Evolutionary conservation across 2,329 filamentous ascomycete species (phyloP).

Genomic region (Colletotrichum coccodes): DNA sequence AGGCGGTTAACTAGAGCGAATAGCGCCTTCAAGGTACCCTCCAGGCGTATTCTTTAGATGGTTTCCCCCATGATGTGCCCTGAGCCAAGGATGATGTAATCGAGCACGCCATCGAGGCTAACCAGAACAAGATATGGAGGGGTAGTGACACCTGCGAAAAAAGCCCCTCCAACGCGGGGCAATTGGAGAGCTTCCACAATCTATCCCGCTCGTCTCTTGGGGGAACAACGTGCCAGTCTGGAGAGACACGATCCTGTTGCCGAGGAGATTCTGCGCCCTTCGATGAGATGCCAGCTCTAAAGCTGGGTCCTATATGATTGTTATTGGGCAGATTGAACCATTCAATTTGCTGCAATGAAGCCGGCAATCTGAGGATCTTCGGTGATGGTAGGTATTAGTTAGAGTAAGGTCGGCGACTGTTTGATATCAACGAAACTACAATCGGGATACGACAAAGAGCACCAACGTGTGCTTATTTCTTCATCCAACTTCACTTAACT

Average conservation of each 20-base stretch:
- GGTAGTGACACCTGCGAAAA: constrained; percentile 24
- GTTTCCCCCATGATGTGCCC: constrained; percentile 26
- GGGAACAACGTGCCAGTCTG: neutral
- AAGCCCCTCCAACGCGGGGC: constrained; percentile 31
- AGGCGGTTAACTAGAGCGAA: neutral
- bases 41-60: neutral
- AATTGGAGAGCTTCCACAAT: neutral
- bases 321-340: neutral
- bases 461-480: neutral
- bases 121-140: constrained; percentile 21
- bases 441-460: neutral
- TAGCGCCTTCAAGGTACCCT: neutral
- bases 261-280: constrained; percentile 20
- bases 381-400: neutral
- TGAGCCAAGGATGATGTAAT: constrained; percentile 32
- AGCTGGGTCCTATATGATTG: no score
- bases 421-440: neutral
- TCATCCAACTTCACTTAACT: neutral
- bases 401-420: neutral
- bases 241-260: neutral
- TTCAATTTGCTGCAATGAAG: neutral
- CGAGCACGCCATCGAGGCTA: constrained; percentile 32
- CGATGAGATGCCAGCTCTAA: neutral
- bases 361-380: neutral
- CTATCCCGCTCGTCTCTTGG: neutral